Evolutionary conservation across 352 stramenopile species (phyloP).

Genomic region (Bremia lactucae): DNA sequence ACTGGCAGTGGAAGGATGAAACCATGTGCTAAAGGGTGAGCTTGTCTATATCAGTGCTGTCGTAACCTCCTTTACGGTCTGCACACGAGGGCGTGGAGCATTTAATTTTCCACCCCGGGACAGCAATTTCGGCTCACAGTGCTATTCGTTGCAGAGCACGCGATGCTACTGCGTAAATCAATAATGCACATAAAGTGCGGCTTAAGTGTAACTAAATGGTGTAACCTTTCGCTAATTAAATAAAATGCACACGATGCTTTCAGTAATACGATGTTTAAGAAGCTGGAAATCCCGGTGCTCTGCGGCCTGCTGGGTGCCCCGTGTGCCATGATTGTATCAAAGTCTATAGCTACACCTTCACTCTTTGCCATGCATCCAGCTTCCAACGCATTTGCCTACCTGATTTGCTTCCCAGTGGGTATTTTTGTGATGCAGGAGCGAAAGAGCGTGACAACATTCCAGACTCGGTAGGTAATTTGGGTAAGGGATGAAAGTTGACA

Average conservation of each 20-base stretch:
- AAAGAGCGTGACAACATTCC: constrained; percentile 32
- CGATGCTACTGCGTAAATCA: constrained; percentile 32
- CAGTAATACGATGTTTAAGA: constrained; percentile 29
- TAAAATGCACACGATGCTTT: not conserved
- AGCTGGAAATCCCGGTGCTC: constrained; percentile 47
- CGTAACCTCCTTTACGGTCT: constrained; percentile 38
- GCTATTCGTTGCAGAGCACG: constrained; percentile 35
- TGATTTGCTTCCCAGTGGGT: constrained; percentile 48
- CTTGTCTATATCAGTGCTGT: constrained; percentile 47
- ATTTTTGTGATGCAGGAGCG: constrained; percentile 54
- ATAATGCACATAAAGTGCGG: constrained; percentile 8
- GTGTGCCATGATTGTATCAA: constrained; percentile 32
- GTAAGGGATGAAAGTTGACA: no score
- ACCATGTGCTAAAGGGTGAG: constrained; percentile 51
- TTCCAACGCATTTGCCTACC: constrained; percentile 46
- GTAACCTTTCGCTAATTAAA: no score
- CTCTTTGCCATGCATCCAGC: constrained; percentile 56
- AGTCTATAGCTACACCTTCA: constrained; percentile 20
- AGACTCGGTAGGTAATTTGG: constrained; percentile 33
- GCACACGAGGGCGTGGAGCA: constrained; percentile 33
- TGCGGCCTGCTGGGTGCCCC: constrained; percentile 38
- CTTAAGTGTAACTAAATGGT: no score
- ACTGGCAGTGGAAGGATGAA: constrained; percentile 71
- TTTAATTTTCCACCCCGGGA: constrained; percentile 15
- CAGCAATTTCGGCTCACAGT: constrained; percentile 41